Evolutionary conservation across 331 rosid genomes (phyloP), one percentile per base, ranked within the genome.

Genomic region (Quercus lobata): DNA sequence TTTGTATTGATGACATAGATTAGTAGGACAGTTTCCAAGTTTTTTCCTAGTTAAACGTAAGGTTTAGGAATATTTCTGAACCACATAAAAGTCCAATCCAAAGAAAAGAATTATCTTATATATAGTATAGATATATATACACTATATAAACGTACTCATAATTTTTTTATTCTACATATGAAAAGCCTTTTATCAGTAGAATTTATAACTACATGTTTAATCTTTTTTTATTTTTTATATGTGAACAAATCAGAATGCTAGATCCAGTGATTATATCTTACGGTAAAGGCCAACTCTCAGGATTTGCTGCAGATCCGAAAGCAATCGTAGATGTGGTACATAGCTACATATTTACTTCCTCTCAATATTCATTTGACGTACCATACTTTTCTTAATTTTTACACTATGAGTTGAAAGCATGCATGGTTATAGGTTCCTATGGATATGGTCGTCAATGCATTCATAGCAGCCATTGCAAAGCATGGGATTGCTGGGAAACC

Each of bases 361-460:
- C 11, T 7, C 72, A 30, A 24, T 14, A 34, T 68, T 32, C n/a
- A 68, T 16, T 10, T 68, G 24, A 30, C 1, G 14, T 5, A 68
- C 6, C 53, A 6, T 0, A 25, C 29, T 16, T 25, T 29, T 11
- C 16, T 63, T 27, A 15, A 63, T 5, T 63, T 69, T 15, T 69
- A 37, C 0, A 7, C 46, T 37, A 37, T 7, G 11, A 37, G 46
- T 37, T 37, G 46, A 37, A 37, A 37, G 46, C 46, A 37, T 37
- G 46, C 46, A 37, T 37, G 46, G 7, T 1, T 44, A 46, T 52
- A 65, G 80, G 69, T 76, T 65, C 80, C 80, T 27, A n/a, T 65
- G 52, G 80, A 76, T 58, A 76, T 76, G 80, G 80, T 76, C 52
- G 73, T n/a, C 4, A 76, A 63, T 63, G 80, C 80, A 25, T 2